These are phyloP conservation scores for Candida sojae DNA, from an alignment of 1,139 yeast species.

Conservation along the genomic window DNA sequence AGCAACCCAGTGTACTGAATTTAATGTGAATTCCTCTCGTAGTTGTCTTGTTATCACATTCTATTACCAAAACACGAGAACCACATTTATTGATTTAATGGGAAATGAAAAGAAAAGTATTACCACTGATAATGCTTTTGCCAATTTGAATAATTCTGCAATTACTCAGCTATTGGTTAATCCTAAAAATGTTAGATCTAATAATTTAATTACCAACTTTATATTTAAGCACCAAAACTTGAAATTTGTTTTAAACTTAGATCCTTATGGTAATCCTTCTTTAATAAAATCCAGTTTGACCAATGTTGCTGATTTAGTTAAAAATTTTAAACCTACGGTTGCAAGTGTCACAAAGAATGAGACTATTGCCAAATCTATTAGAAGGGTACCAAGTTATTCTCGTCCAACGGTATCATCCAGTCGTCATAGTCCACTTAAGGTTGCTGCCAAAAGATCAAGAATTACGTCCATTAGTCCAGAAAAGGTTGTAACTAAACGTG, in stretches of 20 bases:
- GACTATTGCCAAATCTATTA: neutral
- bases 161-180: slow-evolving; percentile 26
- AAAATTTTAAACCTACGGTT: slow-evolving; percentile 17
- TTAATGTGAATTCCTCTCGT: slow-evolving; percentile 25
- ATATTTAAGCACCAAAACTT: slow-evolving; percentile 25
- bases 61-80: slow-evolving; percentile 20
- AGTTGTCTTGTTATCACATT: slow-evolving; percentile 31
- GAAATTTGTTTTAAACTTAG: slow-evolving; percentile 30
- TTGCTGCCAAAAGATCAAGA: slow-evolving; percentile 8
- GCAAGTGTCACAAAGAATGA: neutral
- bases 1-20: slow-evolving; percentile 21
- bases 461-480: neutral
- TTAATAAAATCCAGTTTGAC: slow-evolving; percentile 29
- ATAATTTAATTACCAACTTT: slow-evolving; percentile 30
- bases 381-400: slow-evolving; percentile 29
- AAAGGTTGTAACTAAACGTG: neutral
- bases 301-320: slow-evolving; percentile 28
- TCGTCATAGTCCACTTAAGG: slow-evolving; percentile 8
- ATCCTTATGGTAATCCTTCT: slow-evolving; percentile 26
- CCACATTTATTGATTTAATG: slow-evolving; percentile 33
- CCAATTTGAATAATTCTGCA: slow-evolving; percentile 30
- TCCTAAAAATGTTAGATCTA: slow-evolving; percentile 17
- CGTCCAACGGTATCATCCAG: slow-evolving; percentile 28
- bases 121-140: slow-evolving; percentile 21
- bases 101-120: slow-evolving; percentile 26